Base-by-base conservation (phyloP, 2,329 filamentous ascomycete species). In the Clarireedia sp. region DNA sequence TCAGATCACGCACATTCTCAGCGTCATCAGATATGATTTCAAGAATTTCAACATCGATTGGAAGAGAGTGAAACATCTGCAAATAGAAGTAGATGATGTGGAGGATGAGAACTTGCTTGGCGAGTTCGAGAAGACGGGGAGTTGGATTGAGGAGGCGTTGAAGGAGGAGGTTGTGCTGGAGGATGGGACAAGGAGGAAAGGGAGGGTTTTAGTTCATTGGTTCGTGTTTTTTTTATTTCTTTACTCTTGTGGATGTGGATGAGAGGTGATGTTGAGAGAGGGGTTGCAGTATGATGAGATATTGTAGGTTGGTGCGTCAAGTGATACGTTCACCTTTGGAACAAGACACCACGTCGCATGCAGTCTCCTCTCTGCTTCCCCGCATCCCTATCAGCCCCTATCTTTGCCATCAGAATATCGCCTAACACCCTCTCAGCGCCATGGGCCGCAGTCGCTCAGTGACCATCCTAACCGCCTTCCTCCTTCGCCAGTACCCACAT, bases 371-470 rank as follows among this genome's bases (percentile, higher is more conserved):
- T 17, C 38, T 19, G 14, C 38, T 51, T 51, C 38, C 5, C 21
- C 29, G 16, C 6, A 10, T 37, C 37, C 38, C 23, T 33, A 33
- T 33, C 9, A 33, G 12, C 9, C 29, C 29, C 9, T 33, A 12
- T 2, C 29, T 12, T 12, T 33, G 12, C 29, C 29, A 33, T 16
- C 36, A 5, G 48, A 54, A 40, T 19, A 5, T 37, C 43, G 21
- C 26, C 56, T 63, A 55, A 64, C 45, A 53, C 5, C 46, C 60
- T 57, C 57, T 50, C 73, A 96, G 94, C 78, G 92, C 90, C 21
- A 96, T 96, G 84, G 94, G 94, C 52, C 95, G 95, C 73, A 96
- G 91, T 36, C 88, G 94, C 57, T 97, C 92, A 48, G 88, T 92
- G 62, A 86, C 90, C 33, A 82, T 89, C 62, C 80, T 89, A 54